A percentile compares a stretch with the other conserved stretches of the same genome.
These are phyloP conservation scores for Geotrichum carabidarum DNA, from an alignment of 1,139 yeast genomes.

Conservation along the genomic window DNA sequence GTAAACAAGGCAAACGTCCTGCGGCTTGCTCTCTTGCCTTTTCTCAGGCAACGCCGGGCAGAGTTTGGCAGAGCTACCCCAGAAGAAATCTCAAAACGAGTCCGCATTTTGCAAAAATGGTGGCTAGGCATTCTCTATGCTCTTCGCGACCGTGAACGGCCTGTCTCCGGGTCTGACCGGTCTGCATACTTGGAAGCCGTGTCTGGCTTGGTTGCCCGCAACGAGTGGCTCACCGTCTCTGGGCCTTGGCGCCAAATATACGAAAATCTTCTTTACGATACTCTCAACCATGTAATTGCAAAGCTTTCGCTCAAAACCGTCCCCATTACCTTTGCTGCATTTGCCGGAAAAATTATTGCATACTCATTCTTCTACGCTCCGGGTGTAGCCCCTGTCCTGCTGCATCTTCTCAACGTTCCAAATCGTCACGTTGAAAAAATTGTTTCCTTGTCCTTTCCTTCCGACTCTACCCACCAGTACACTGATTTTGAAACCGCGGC, in stretches of 20 bases:
- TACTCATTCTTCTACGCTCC: conserved; percentile 58
- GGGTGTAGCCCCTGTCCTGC: conserved; percentile 56
- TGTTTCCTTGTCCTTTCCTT: conserved; percentile 31
- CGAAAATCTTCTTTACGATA: conserved; percentile 39
- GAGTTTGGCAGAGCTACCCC: conserved; percentile 20
- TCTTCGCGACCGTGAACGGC: conserved; percentile 36
- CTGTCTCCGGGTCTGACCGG: conserved; percentile 50
- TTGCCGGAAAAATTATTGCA: conserved; percentile 74
- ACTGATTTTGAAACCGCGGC: conserved; percentile 20
- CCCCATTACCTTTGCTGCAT: conserved; percentile 60
- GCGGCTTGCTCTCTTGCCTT: conserved; percentile 62
- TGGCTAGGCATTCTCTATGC: conserved; percentile 54
- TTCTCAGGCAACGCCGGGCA: conserved; percentile 43
- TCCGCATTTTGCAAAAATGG: conserved; percentile 52
- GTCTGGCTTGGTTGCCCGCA: conserved; percentile 57
- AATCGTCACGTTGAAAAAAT: conserved; percentile 40
- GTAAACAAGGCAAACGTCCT: conserved; percentile 62
- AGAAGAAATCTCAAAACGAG: conserved; percentile 23
- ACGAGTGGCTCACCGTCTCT: conserved; percentile 50
- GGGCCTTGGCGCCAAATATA: not conserved
- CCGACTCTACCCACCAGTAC: conserved; percentile 13
- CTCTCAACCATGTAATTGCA: conserved; percentile 53
- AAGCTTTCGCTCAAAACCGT: conserved; percentile 52
- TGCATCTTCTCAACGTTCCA: conserved; percentile 54
- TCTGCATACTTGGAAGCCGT: conserved; percentile 71